Evolutionary conservation across 2,329 filamentous ascomycete species (phyloP).

Genomic region (Aspergillus brasiliensis): DNA sequence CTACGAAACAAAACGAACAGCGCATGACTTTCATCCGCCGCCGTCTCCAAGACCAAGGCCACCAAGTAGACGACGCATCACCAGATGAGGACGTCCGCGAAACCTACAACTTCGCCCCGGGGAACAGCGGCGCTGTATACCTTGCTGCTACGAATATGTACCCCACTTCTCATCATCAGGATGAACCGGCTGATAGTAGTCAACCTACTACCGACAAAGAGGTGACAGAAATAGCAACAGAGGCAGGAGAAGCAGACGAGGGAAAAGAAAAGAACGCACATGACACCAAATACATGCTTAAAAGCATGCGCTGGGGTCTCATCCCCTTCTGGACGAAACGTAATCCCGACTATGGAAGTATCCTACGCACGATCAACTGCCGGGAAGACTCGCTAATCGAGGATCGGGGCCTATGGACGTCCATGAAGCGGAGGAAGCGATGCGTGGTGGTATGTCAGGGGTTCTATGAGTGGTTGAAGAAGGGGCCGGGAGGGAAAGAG

Average conservation of each 20-base stretch:
- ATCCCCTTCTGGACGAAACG: constrained; percentile 92
- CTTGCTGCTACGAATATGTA: constrained; percentile 63
- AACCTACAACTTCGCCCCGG: constrained; percentile 91
- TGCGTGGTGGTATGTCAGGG: constrained; percentile 88
- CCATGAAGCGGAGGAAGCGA: constrained; percentile 85
- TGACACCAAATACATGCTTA: constrained; percentile 67
- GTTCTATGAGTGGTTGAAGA: constrained; percentile 96
- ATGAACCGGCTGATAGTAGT: neutral
- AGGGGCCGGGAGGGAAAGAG: constrained; percentile 68
- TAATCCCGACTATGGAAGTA: constrained; percentile 72
- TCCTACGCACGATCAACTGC: constrained; percentile 93
- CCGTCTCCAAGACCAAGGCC: constrained; percentile 71
- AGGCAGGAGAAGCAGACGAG: constrained; percentile 14
- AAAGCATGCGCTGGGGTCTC: constrained; percentile 95
- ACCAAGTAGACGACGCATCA: constrained; percentile 72
- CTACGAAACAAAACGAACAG: no score
- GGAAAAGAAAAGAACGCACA: constrained; percentile 15
- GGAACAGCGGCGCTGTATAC: constrained; percentile 82
- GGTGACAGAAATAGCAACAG: neutral
- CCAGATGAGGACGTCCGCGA: constrained; percentile 71
- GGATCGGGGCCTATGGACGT: constrained; percentile 82
- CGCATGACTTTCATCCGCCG: constrained; percentile 74
- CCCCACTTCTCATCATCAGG: no score
- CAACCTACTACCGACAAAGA: neutral
- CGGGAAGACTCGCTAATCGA: constrained; percentile 80